Base-by-base conservation (phyloP, 306 rosid genomes). In the Lathyrus tuberosus region DNA sequence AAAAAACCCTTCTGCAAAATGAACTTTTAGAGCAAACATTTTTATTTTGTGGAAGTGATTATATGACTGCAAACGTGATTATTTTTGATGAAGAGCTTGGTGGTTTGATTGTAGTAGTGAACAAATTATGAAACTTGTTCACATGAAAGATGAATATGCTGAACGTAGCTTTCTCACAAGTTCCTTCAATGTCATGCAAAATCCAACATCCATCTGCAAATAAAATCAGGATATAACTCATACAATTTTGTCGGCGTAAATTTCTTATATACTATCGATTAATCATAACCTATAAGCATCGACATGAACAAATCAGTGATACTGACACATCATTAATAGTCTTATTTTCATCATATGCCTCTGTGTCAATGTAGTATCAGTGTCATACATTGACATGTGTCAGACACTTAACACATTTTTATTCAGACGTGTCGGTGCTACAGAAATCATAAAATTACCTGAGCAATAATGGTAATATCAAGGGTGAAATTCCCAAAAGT, bases 381-480 rank as follows among this genome's bases (percentile, higher is more conserved):
- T 5, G 35, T 31, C 7, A 5, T 0, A 4, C 6, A 30, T 0
- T 4, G 1, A 30, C 33, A 4, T 3, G 6, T 31, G 5, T 6
- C 38, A 5, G 7, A 31, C 7, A 33, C 38, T 6, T 0, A 0
- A 33, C 6, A 33, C 38, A 33, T 33, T 3, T 26, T 26, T 24
- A 24, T 24, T 24, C 2, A 5, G 5, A 5, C 8, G 37, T 31
- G 37, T 5, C 33, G 0, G 6, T 30, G 6, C 4, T 5, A 5
- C 1, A 31, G 1, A 31, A 31, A 31, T 31, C 37, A 31, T 31
- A n/a, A n/a, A n/a, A n/a, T 63, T 73, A 94, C 98, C 97, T 85
- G 87, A 75, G 98, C 96, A 54, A 85, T 76, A 16, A 90, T 87
- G 72, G 98, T 94, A 28, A 94, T 79, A 76, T 94, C 96, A 40